A percentile compares a stretch with the other conserved stretches of the same genome.
Conservation (phyloP, 2,329 filamentous ascomycete genomes). For the Cladosporium sp. region DNA sequence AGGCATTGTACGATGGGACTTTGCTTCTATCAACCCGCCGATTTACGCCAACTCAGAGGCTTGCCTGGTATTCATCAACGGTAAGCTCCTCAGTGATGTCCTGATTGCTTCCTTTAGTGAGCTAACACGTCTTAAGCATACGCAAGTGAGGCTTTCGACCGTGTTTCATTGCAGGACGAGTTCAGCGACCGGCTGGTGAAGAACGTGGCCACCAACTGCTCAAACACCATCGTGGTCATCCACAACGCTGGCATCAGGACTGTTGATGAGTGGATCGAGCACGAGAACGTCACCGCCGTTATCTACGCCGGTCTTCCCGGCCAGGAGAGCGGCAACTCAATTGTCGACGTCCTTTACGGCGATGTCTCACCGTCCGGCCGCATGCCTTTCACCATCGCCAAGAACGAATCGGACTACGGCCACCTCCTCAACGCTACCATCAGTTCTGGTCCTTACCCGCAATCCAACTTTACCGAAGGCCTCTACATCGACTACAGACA, state of each 20-base stretch:
- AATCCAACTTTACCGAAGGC: constrained; percentile 77
- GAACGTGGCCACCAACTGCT: constrained; percentile 32
- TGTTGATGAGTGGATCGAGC: constrained; percentile 41
- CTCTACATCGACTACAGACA: constrained; percentile 84
- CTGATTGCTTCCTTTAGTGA: too few relatives aligned
- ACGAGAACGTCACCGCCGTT: constrained; percentile 46
- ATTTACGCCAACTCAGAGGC: constrained; percentile 34
- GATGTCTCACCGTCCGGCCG: constrained; percentile 41
- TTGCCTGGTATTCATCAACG: constrained; percentile 61
- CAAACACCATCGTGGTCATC: constrained; percentile 44
- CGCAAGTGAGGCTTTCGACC: constrained; percentile 48
- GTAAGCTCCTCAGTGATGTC: not conserved
- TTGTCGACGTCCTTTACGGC: constrained; percentile 43
- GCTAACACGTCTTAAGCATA: constrained; percentile 28
- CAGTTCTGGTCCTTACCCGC: constrained; percentile 35
- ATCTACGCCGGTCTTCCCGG: constrained; percentile 44
- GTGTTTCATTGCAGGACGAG: constrained; percentile 45
- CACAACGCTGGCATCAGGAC: constrained; percentile 46
- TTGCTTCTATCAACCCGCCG: constrained; percentile 30
- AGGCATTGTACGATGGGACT: constrained; percentile 25
- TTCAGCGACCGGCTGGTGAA: constrained; percentile 46
- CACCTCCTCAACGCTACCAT: constrained; percentile 35
- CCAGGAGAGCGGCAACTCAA: constrained; percentile 42
- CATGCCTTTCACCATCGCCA: constrained; percentile 50
- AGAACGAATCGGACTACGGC: constrained; percentile 24